phyloP scores from a whole-genome alignment of 805 yeast species.

The Saturnispora saitoi region DNA sequence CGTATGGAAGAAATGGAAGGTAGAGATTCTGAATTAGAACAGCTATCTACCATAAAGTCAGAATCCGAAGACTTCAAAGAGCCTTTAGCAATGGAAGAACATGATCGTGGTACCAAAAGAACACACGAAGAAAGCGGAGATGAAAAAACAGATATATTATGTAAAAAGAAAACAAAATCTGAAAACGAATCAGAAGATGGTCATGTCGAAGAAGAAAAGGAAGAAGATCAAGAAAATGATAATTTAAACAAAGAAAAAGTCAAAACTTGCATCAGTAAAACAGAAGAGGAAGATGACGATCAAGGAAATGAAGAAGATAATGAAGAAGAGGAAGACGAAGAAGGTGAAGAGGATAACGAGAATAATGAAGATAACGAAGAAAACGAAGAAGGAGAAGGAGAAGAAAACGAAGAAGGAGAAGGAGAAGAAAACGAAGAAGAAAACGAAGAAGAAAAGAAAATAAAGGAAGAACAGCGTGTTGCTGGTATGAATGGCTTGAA shows the following conservation, averaged over 20 bases:
- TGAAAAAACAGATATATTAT: neutral
- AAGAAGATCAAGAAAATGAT: constrained; percentile 15
- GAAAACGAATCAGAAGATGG: constrained; percentile 11
- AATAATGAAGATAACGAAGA: constrained; percentile 16
- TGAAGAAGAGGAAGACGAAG: constrained; percentile 15
- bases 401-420: constrained; percentile 12
- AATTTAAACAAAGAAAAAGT: constrained; percentile 13
- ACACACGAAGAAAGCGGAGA: constrained; percentile 3
- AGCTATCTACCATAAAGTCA: constrained; percentile 10
- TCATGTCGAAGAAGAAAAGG: constrained; percentile 16
- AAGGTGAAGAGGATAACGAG: constrained; percentile 9
- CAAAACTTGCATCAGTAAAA: no score
- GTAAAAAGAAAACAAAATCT: constrained; percentile 7
- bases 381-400: constrained; percentile 20
- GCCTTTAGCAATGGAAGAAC: neutral
- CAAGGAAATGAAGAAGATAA: constrained; percentile 17
- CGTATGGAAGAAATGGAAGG: constrained; percentile 59
- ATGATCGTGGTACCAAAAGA: neutral
- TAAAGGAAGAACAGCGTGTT: constrained; percentile 36
- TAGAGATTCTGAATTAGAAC: constrained; percentile 40
- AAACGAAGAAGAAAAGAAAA: neutral
- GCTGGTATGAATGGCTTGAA: constrained; percentile 67
- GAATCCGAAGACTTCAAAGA: neutral
- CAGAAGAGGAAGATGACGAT: constrained; percentile 1
- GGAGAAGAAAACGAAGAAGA: constrained; percentile 21